These are phyloP conservation scores for Bauhinia variegata DNA, from an alignment of 306 rosid genomes.

Conservation along the genomic window DNA sequence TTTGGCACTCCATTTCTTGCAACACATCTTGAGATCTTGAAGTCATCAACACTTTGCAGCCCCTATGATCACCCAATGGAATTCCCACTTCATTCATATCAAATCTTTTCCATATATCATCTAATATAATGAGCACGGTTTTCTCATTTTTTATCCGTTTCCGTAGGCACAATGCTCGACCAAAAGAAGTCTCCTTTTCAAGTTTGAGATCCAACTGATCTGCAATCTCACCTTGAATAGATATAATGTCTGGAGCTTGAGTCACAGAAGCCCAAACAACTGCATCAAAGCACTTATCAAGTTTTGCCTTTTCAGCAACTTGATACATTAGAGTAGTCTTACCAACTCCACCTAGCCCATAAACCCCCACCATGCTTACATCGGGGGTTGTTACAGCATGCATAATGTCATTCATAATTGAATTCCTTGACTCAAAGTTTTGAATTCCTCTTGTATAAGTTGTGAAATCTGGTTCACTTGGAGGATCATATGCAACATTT, in stretches of 20 bases:
- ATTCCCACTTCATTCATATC: neutral
- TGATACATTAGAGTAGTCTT: constrained; percentile 16
- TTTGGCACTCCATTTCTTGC: neutral
- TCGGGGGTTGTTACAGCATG: neutral
- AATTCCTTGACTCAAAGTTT: neutral
- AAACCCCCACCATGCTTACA: constrained; percentile 10
- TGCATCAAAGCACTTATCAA: neutral
- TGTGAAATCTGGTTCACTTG: neutral
- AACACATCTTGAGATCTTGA: constrained; percentile 22
- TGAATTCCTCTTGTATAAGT: neutral
- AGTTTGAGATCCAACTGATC: neutral
- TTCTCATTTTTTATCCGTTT: constrained; percentile 1
- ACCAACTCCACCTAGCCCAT: constrained; percentile 23
- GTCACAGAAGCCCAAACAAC: constrained; percentile 2
- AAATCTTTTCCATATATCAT: neutral
- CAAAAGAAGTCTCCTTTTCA: neutral
- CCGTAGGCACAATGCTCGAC: constrained; percentile 1
- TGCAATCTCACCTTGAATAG: constrained; percentile 11
- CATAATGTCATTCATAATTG: neutral
- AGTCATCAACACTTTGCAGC: constrained; percentile 26
- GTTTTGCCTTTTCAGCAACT: neutral
- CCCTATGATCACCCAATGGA: neutral
- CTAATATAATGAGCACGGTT: constrained; percentile 10
- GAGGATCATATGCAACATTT: neutral
- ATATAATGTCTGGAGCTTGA: neutral